These are phyloP conservation scores for Prototheca wickerhamii DNA, from an alignment of 163 green algal genomes.

Conservation along the genomic window DNA sequence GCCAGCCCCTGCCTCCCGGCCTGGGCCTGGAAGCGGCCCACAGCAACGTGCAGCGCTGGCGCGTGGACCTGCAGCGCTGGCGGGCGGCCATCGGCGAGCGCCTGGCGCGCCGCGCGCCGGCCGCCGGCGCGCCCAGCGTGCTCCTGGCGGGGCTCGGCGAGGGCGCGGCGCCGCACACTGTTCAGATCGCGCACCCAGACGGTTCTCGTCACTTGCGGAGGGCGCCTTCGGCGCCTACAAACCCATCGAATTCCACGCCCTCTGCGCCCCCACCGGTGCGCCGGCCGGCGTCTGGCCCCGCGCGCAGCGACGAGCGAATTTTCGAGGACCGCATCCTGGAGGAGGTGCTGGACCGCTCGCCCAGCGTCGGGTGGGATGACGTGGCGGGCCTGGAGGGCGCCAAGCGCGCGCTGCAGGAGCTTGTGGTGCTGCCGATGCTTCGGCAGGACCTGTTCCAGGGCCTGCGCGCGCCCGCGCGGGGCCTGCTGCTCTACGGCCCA, in stretches of 20 bases:
- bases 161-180: background rate
- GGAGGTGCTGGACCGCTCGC: slow-evolving; percentile 57
- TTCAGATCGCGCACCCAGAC: too few species aligned
- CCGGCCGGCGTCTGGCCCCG: background rate
- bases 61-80: slow-evolving; percentile 35
- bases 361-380: slow-evolving; percentile 54
- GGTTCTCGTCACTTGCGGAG: too few species aligned
- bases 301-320: slow-evolving; percentile 17
- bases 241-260: background rate
- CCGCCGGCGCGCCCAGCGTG: too few species aligned
- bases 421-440: slow-evolving; percentile 53
- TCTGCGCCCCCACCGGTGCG: background rate
- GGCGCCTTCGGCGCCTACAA: too few species aligned
- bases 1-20: slow-evolving; percentile 18
- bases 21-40: slow-evolving; percentile 31
- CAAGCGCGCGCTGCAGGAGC: slow-evolving; percentile 63
- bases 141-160: background rate
- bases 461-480: slow-evolving; percentile 64
- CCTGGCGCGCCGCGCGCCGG: background rate
- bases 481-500: slow-evolving; percentile 80
- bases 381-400: slow-evolving; percentile 44
- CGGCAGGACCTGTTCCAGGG: slow-evolving; percentile 56
- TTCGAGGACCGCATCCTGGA: slow-evolving; percentile 33
- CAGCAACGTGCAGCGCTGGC: slow-evolving; percentile 32
- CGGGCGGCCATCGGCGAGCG: slow-evolving; percentile 12